These are phyloP conservation scores for Daldinia bambusicola DNA, from an alignment of 495 filamentous ascomycete species.

Conservation along the genomic window DNA sequence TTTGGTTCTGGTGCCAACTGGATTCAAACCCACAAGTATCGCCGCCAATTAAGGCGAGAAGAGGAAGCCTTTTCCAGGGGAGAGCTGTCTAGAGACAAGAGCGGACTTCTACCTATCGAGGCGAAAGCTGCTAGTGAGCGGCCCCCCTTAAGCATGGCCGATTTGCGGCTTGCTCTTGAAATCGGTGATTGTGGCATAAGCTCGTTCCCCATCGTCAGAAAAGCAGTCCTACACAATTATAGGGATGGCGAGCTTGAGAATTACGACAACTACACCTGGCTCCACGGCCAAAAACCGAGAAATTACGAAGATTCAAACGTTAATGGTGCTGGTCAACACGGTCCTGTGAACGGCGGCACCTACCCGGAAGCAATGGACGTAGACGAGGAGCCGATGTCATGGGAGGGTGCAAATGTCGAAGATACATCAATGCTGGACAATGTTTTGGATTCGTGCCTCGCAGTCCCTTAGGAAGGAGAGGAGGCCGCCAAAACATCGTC, in stretches of 20 bases:
- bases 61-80: slow-evolving; percentile 73
- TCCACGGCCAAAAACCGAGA: slow-evolving; percentile 52
- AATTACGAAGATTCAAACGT: slow-evolving; percentile 49
- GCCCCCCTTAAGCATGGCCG: slow-evolving; percentile 76
- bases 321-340: slow-evolving; percentile 45
- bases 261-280: slow-evolving; percentile 63
- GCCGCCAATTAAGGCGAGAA: slow-evolving; percentile 74
- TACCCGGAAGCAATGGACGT: slow-evolving; percentile 69
- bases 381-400: slow-evolving; percentile 70
- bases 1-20: slow-evolving; percentile 71
- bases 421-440: slow-evolving; percentile 72
- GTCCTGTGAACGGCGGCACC: slow-evolving; percentile 52
- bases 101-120: slow-evolving; percentile 80
- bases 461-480: slow-evolving; percentile 43
- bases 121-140: slow-evolving; percentile 73
- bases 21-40: slow-evolving; percentile 83
- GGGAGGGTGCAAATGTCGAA: slow-evolving; percentile 74
- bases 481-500: background rate
- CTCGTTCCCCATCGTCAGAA: slow-evolving; percentile 78
- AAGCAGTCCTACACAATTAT: slow-evolving; percentile 75
- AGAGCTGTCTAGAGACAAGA: slow-evolving; percentile 73
- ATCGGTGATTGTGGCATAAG: slow-evolving; percentile 77
- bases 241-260: slow-evolving; percentile 80
- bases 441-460: slow-evolving; percentile 71
- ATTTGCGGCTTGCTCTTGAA: slow-evolving; percentile 78